Conservation (phyloP, 129 eudicot genomes). For the Tanacetum coccineum region DNA sequence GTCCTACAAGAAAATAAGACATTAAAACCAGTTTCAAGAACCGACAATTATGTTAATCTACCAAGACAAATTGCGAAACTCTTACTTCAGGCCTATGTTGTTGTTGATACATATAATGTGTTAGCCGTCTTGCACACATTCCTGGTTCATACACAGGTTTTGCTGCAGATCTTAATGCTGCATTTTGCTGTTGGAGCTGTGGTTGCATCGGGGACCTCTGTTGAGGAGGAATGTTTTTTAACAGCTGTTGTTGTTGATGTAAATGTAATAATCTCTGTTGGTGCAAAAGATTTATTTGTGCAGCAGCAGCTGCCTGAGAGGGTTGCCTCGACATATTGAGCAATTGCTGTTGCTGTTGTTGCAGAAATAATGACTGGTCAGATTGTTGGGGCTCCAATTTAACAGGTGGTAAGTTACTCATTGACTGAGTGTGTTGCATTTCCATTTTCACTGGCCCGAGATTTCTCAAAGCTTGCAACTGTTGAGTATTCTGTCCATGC, state of each 20-base stretch:
- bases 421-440: conserved; percentile 15
- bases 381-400: conserved; percentile 24
- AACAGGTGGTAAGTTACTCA: conserved; percentile 15
- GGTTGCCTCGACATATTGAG: conserved; percentile 17
- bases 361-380: conserved; percentile 22
- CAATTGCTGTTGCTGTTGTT: conserved; percentile 20
- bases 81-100: conserved; percentile 96
- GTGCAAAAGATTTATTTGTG: conserved; percentile 22
- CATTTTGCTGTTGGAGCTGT: conserved; percentile 66
- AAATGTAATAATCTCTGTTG: conserved; percentile 22
- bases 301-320: conserved; percentile 15
- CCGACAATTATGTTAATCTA: not conserved
- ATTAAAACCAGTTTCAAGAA: not conserved
- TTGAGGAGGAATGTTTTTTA: conserved; percentile 80
- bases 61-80: not conserved
- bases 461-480: conserved; percentile 21
- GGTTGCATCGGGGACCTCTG: conserved; percentile 62
- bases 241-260: conserved; percentile 56
- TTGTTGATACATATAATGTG: conserved; percentile 97
- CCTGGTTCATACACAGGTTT: conserved; percentile 90
- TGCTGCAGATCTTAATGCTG: conserved; percentile 64
- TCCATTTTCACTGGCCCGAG: conserved; percentile 26
- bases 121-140: conserved; percentile 87
- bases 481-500: conserved; percentile 19
- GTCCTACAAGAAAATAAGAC: conserved; percentile 43